Evolutionary conservation across 2,329 filamentous ascomycete species (phyloP).

Genomic region (Annulohypoxylon truncatum): DNA sequence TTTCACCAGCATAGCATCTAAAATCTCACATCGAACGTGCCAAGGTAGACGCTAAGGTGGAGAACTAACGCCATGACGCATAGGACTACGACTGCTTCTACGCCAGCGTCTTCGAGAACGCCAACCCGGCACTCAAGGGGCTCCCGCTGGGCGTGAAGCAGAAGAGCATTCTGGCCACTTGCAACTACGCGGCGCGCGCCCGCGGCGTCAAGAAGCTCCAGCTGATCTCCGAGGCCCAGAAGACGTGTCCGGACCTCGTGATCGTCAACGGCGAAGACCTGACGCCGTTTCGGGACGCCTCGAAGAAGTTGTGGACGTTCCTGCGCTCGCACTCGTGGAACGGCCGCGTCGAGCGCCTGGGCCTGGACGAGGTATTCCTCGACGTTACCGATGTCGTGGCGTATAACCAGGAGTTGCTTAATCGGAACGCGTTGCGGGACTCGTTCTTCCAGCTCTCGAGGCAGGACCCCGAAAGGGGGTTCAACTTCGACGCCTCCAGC

Average conservation of each 20-base stretch:
- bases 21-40: neutral
- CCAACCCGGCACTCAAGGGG: conserved; percentile 77
- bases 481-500: conserved; percentile 77
- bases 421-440: conserved; percentile 68
- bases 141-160: conserved; percentile 87
- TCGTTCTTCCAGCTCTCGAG: conserved; percentile 85
- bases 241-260: conserved; percentile 83
- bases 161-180: conserved; percentile 92
- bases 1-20: neutral
- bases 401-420: conserved; percentile 81
- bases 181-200: conserved; percentile 90
- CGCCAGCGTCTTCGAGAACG: conserved; percentile 87
- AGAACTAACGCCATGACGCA: conserved; percentile 11
- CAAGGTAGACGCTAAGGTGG: neutral
- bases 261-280: conserved; percentile 89
- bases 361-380: conserved; percentile 89
- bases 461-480: conserved; percentile 81
- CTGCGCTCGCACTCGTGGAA: conserved; percentile 82
- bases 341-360: conserved; percentile 80
- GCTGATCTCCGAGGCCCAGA: conserved; percentile 83
- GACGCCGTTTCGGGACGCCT: conserved; percentile 84
- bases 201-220: conserved; percentile 84
- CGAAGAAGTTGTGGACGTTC: conserved; percentile 81
- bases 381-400: conserved; percentile 89
- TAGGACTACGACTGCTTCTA: conserved; percentile 94